Conservation (phyloP, 2,329 filamentous ascomycete species). For the Fonsecaea multimorphosa region DNA sequence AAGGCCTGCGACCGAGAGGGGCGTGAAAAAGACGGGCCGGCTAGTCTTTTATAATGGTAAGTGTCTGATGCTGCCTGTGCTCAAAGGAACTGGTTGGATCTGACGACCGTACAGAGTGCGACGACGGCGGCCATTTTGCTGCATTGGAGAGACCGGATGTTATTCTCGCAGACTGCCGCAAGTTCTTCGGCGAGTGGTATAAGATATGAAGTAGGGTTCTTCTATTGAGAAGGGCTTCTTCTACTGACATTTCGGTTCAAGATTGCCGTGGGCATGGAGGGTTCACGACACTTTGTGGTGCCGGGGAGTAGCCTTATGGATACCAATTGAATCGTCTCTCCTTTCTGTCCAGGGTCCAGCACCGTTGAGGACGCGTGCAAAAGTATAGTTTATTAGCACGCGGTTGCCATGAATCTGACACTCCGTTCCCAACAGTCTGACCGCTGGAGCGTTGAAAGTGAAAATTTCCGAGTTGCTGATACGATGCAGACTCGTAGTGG, state of each 20-base stretch:
- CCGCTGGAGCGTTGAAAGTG: not conserved
- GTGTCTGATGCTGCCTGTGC: not conserved
- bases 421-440: not conserved
- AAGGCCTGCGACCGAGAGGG: conserved; percentile 46
- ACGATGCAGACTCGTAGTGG: not conserved
- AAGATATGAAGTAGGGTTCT: not conserved
- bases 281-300: too few species aligned
- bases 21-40: conserved; percentile 47
- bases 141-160: conserved; percentile 42
- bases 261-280: too few species aligned
- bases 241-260: not conserved
- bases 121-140: conserved; percentile 49
- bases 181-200: conserved; percentile 25
- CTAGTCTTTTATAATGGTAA: conserved; percentile 45
- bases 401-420: not conserved
- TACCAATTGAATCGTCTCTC: too few species aligned
- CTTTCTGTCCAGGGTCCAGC: not conserved
- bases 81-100: not conserved
- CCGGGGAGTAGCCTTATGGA: too few species aligned
- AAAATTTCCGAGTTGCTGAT: not conserved
- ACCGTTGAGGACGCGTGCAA: not conserved
- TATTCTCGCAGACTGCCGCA: conserved; percentile 34
- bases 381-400: not conserved
- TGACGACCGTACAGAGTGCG: conserved; percentile 24
- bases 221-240: not conserved